Percentiles rank a stretch among this genome's conserved stretches.
These are phyloP conservation scores for Globisporangium polare DNA, from an alignment of 352 stramenopile species.

Conservation along the genomic window DNA sequence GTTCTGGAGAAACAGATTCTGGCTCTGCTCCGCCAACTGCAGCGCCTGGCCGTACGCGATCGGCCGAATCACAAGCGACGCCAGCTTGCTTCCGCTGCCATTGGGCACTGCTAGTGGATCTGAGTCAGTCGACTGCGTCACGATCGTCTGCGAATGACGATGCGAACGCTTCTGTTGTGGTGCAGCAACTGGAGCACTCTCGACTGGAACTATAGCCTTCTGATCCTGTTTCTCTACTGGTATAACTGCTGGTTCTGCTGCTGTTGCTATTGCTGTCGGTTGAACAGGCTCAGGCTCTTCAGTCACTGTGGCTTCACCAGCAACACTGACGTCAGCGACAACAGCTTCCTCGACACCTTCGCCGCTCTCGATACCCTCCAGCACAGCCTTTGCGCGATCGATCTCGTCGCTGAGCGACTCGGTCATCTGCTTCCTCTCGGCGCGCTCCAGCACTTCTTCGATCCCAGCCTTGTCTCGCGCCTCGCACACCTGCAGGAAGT, in stretches of 20 bases:
- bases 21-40: conserved; percentile 59
- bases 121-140: background rate
- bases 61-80: conserved; percentile 61
- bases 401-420: conserved; percentile 61
- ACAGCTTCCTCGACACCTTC: conserved; percentile 5
- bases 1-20: conserved; percentile 49
- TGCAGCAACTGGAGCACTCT: background rate
- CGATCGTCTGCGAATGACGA: background rate
- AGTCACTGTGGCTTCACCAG: background rate
- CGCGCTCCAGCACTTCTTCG: conserved; percentile 55
- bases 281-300: background rate
- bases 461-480: conserved; percentile 42
- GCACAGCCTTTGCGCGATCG: conserved; percentile 31
- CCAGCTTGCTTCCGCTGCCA: conserved; percentile 19
- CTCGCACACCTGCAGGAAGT: conserved; percentile 38
- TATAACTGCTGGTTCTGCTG: background rate
- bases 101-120: background rate
- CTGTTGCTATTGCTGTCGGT: background rate
- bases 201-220: background rate
- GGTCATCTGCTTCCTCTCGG: conserved; percentile 74
- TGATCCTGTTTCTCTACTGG: background rate
- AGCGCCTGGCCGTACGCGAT: conserved; percentile 72
- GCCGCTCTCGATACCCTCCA: conserved; percentile 32
- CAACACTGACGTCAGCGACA: background rate
- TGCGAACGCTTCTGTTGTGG: conserved; percentile 1